Percentiles rank a stretch among this genome's conserved stretches.
Evolutionary conservation across 1,284 basidiomycete species (phyloP).

Genomic region (Naganishia albida): DNA sequence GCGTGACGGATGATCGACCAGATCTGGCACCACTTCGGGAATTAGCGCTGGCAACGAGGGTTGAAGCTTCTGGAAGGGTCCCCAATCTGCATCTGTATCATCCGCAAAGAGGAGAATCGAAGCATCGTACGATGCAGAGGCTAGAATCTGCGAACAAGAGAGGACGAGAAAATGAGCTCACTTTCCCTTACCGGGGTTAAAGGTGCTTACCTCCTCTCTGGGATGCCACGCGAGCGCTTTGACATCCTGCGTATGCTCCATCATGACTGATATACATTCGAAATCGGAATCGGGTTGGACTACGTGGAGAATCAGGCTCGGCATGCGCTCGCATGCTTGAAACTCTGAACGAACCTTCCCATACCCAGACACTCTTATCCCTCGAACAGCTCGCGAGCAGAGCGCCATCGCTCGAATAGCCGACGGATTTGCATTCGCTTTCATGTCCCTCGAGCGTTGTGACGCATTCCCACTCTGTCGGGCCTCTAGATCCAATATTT

Average conservation of each 20-base stretch:
- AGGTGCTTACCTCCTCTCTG: slow-evolving; percentile 72
- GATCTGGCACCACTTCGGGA: slow-evolving; percentile 38
- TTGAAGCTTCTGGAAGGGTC: slow-evolving; percentile 74
- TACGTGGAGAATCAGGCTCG: slow-evolving; percentile 45
- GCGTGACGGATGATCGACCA: slow-evolving; percentile 30
- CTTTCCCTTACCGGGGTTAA: background rate
- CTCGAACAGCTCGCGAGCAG: slow-evolving; percentile 88
- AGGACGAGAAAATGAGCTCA: background rate
- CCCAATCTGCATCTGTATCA: slow-evolving; percentile 95
- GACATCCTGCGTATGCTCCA: slow-evolving; percentile 97
- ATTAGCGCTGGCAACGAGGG: slow-evolving; percentile 65
- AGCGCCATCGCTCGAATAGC: slow-evolving; percentile 75
- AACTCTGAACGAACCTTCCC: slow-evolving; percentile 70
- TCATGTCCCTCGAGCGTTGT: slow-evolving; percentile 92
- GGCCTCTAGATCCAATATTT: slow-evolving; percentile 22
- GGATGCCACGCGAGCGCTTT: slow-evolving; percentile 96
- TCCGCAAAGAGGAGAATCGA: slow-evolving; percentile 92
- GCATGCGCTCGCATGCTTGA: background rate
- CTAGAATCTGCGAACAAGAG: slow-evolving; percentile 71
- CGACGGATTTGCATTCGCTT: slow-evolving; percentile 94
- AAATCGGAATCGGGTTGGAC: slow-evolving; percentile 90
- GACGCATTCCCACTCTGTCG: slow-evolving; percentile 59
- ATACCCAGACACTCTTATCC: slow-evolving; percentile 98
- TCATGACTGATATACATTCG: slow-evolving; percentile 90
- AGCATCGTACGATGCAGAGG: slow-evolving; percentile 96